Evolutionary conservation across 2,329 filamentous ascomycete species (phyloP).

Genomic region (Apiospora marii): DNA sequence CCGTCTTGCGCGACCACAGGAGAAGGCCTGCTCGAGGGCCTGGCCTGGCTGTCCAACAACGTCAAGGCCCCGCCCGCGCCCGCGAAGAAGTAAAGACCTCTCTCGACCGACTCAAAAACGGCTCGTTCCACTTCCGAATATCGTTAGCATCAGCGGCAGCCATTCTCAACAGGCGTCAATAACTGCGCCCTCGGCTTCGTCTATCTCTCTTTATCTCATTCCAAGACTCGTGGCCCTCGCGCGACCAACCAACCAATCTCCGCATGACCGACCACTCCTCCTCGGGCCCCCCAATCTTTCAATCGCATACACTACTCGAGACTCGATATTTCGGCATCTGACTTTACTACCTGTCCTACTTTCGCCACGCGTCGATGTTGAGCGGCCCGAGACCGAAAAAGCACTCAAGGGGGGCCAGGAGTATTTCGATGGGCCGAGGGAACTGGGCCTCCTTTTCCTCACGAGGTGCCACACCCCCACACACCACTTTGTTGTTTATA

Average conservation of each 20-base stretch:
- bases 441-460: neutral
- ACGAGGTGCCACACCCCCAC: neutral
- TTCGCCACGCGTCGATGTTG: neutral
- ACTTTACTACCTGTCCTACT: neutral
- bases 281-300: neutral
- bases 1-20: conserved; percentile 84
- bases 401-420: neutral
- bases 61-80: conserved; percentile 67
- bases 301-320: neutral
- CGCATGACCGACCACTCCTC: neutral
- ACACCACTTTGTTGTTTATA: conserved; percentile 4
- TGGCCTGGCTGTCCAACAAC: conserved; percentile 86
- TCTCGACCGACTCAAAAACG: neutral
- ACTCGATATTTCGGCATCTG: neutral
- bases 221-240: neutral
- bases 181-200: neutral
- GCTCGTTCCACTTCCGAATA: neutral
- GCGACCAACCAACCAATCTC: neutral
- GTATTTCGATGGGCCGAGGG: neutral
- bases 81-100: conserved; percentile 58
- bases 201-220: neutral
- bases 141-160: neutral
- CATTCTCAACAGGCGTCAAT: neutral
- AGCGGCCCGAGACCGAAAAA: neutral
- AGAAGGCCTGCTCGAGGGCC: conserved; percentile 81